Evolutionary conservation across 805 yeast genomes (phyloP), one percentile per base, ranked within the genome.

Genomic region (Clavispora fructus): DNA sequence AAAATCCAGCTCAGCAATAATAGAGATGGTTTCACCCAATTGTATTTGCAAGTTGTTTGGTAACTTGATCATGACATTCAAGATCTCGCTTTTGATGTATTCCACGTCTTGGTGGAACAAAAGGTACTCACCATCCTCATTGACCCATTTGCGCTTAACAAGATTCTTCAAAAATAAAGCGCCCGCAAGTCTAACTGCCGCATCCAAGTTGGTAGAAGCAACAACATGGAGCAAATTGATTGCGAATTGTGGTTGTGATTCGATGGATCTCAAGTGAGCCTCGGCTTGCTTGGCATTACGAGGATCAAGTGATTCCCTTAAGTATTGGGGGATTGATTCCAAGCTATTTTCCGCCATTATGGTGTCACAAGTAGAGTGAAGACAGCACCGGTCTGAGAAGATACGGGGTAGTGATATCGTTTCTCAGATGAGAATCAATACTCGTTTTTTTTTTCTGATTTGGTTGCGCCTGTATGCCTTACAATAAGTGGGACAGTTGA

Each of bases 1-100:
- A 68, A 94, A 94, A 63, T 94, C 99, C 48, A 90, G 83, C 62
- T 91, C 97, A 4, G 99, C 99, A 58, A 94, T 92, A 44, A 87
- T 73, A 13, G 96, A 82, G 46, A 95, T 83, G 1, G 96, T 83
- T 66, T 95, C 99, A 44, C 97, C 98, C 42, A 94, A 79, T 69
- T 95, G 99, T n/a, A 83, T 74, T 61, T 92, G 97, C 46, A 94
- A 70, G 54, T 83, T 78, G 42, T 78, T 78, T 6, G 97, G 96
- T 42, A 90, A 70, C 32, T 79, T 64, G 50, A 91, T 83, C 98
- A 94, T 90, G 50, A 91, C 71, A n/a, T 83, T 81, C 42, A 94
- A 77, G 52, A 94, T 87, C 60, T 89, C 94, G 9, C 65, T 46
- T 62, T 91, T 91, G 53, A 94, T 78, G 39, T 83, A 68, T 6